Conservation (phyloP, 2,329 filamentous ascomycete genomes). For the Colletotrichum costaricense region DNA sequence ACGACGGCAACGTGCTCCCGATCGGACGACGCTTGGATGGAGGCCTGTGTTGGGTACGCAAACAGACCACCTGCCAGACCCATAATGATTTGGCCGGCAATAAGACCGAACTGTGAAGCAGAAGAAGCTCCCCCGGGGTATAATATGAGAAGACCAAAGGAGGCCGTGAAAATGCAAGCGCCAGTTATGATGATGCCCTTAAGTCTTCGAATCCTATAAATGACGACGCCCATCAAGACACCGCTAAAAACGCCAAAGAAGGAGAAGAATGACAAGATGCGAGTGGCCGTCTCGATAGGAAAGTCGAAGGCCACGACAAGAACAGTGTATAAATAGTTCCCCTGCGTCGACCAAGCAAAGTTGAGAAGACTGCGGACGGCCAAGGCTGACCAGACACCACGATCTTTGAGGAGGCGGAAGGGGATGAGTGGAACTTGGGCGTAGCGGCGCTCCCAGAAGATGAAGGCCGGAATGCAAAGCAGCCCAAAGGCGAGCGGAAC, state of each 20-base stretch:
- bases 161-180: constrained; percentile 65
- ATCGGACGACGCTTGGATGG: constrained; percentile 51
- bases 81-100: constrained; percentile 66
- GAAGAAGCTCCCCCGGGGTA: constrained; percentile 61
- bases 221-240: constrained; percentile 60
- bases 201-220: constrained; percentile 63
- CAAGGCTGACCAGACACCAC: constrained; percentile 70
- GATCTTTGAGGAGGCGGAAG: constrained; percentile 67
- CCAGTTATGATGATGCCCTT: constrained; percentile 70
- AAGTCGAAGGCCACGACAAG: constrained; percentile 69
- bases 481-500: constrained; percentile 63
- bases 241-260: constrained; percentile 66
- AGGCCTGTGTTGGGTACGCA: constrained; percentile 53
- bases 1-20: constrained; percentile 52
- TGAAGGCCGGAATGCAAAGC: constrained; percentile 58
- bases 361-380: constrained; percentile 63
- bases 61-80: constrained; percentile 70
- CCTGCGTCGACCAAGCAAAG: constrained; percentile 67
- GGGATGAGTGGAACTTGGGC: constrained; percentile 65
- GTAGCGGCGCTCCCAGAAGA: constrained; percentile 64
- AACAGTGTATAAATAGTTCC: constrained; percentile 69
- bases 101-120: constrained; percentile 59
- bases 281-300: constrained; percentile 63
- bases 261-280: constrained; percentile 66
- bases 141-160: constrained; percentile 66